These are phyloP conservation scores for Clarireedia paspali DNA, from an alignment of 2,329 filamentous ascomycete species.

Conservation along the genomic window DNA sequence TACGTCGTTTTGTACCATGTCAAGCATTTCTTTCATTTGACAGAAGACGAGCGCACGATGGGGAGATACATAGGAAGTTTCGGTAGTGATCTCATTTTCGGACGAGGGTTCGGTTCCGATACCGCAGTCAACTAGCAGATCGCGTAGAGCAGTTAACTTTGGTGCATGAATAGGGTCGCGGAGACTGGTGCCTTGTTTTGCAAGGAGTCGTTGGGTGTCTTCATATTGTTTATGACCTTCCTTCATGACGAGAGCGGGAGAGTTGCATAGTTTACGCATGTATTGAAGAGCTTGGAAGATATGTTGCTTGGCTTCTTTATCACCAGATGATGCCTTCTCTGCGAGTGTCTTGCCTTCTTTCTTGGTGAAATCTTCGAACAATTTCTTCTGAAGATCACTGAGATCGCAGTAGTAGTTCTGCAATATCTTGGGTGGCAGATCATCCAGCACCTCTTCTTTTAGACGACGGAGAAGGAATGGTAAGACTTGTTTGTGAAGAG, in stretches of 20 bases:
- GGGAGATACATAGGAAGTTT: conserved; percentile 79
- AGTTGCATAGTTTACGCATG: conserved; percentile 99
- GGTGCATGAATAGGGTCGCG: conserved; percentile 84
- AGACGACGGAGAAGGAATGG: conserved; percentile 92
- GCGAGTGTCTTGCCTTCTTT: conserved; percentile 85
- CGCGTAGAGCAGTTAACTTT: conserved; percentile 82
- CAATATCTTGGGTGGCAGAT: conserved; percentile 93
- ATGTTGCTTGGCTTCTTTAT: conserved; percentile 93
- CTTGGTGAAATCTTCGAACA: conserved; percentile 95
- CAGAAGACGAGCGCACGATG: conserved; percentile 96
- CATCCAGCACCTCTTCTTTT: conserved; percentile 95
- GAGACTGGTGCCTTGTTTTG: conserved; percentile 70
- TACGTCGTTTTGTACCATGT: conserved; percentile 95
- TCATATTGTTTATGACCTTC: conserved; percentile 86
- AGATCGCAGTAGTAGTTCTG: conserved; percentile 99
- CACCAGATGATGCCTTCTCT: conserved; percentile 72
- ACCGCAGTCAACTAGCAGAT: conserved; percentile 95
- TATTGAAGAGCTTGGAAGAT: conserved; percentile 99
- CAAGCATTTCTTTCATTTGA: conserved; percentile 99
- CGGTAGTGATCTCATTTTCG: conserved; percentile 48
- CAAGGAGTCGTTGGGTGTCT: conserved; percentile 73
- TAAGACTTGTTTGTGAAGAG: conserved; percentile 95
- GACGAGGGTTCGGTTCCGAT: conserved; percentile 63
- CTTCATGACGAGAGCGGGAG: conserved; percentile 91
- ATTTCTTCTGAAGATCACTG: conserved; percentile 85